Evolutionary conservation across 2,329 filamentous ascomycete genomes (phyloP), one percentile per base, ranked within the genome.

Genomic region (Fusarium sp.): DNA sequence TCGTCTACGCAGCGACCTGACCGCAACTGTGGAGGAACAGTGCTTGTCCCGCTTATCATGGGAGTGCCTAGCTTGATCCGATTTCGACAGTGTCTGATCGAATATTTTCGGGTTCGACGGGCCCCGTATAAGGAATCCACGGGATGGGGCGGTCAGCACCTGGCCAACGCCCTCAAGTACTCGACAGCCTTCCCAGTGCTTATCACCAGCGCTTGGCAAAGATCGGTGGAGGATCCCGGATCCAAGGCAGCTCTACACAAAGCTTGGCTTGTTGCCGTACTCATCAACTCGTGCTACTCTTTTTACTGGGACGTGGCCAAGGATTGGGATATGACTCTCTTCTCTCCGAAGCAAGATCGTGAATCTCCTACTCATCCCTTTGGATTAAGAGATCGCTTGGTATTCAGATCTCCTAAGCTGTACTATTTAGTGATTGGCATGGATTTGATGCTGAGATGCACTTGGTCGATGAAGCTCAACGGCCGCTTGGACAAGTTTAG

Each of bases 291-390:
- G 15, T 83, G 92, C 44, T 99, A 97, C 81, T 94, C 92, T n/a
- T 98, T 98, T 82, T 99, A 96, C 84, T 99, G 96, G 96, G 96
- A 99, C 75, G 89, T 98, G 30, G 86, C 93, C 56, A 96, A 94
- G 81, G 96, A 99, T 83, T 99, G 96, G 96, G 96, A 98, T 76
- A 84, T 99, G 65, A 92, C 91, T 0, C 84, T 98, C 15, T 92
- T 98, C 75, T 87, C 90, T 4, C 77, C 83, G 3, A 77, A 81
- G 15, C 80, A 79, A 37, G 83, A 87, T 65, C 87, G 90, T 66
- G 83, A 84, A 68, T 84, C 85, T 13, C 85, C 85, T 3, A 87
- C 91, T 25, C 87, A 94, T 71, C 88, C 93, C 0, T 96, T 88
- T 76, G 96, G 92, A 2, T 83, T 99, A 44, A 89, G 96, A 27